Percentiles rank a stretch among this genome's conserved stretches.
These are phyloP conservation scores for Starmerella asiatica DNA, from an alignment of 805 yeast genomes.

Conservation along the genomic window DNA sequence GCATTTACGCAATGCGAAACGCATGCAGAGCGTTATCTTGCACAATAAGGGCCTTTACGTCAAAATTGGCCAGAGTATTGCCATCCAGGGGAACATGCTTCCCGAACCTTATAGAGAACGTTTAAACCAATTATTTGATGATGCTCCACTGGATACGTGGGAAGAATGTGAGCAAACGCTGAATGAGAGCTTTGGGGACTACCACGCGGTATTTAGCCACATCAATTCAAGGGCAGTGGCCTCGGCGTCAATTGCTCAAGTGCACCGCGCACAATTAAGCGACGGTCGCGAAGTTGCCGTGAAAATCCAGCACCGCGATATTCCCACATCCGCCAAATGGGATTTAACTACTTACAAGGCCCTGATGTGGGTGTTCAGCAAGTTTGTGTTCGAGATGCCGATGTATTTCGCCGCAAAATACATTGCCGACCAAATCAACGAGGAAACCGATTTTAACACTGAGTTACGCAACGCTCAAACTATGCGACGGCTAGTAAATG, in stretches of 20 bases:
- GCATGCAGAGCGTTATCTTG: slow-evolving; percentile 34
- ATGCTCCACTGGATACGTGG: slow-evolving; percentile 49
- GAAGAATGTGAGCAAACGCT: slow-evolving; percentile 26
- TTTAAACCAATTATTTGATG: slow-evolving; percentile 48
- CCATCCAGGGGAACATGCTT: slow-evolving; percentile 56
- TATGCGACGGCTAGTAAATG: slow-evolving; percentile 24
- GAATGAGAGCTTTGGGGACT: slow-evolving; percentile 31
- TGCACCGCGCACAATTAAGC: slow-evolving; percentile 57
- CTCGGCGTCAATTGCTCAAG: slow-evolving; percentile 86
- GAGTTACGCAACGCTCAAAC: slow-evolving; percentile 43
- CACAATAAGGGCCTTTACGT: slow-evolving; percentile 51
- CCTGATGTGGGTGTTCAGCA: slow-evolving; percentile 40
- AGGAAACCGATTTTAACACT: slow-evolving; percentile 48
- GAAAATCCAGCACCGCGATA: slow-evolving; percentile 69
- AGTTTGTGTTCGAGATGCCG: slow-evolving; percentile 48
- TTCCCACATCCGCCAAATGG: slow-evolving; percentile 43
- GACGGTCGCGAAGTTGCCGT: slow-evolving; percentile 71
- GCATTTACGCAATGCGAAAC: slow-evolving; percentile 46
- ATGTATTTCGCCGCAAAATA: slow-evolving; percentile 42
- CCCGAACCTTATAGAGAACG: slow-evolving; percentile 51
- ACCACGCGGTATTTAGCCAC: slow-evolving; percentile 32
- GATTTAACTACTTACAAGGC: slow-evolving; percentile 48
- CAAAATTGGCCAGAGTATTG: slow-evolving; percentile 67
- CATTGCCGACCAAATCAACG: slow-evolving; percentile 41
- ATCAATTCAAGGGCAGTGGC: slow-evolving; percentile 53